These are phyloP conservation scores for Fragilaria radians DNA, from an alignment of 108 stramenopile species.

Conservation along the genomic window DNA sequence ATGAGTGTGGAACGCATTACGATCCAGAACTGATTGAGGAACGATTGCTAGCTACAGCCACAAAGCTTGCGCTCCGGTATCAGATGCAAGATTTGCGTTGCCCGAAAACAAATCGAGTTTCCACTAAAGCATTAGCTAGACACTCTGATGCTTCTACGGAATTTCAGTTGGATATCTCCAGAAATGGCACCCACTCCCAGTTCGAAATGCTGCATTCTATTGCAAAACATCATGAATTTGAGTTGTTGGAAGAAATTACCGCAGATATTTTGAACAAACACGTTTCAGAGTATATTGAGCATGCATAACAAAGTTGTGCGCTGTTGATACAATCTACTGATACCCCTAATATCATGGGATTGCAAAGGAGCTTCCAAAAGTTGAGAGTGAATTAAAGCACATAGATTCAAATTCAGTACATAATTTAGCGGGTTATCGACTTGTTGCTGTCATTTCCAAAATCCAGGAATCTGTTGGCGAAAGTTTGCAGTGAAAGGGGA, in stretches of 20 bases:
- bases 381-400: too few species aligned
- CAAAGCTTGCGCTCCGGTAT: constrained; percentile 71
- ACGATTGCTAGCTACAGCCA: constrained; percentile 70
- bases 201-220: constrained; percentile 50
- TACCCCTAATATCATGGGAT: too few species aligned
- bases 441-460: too few species aligned
- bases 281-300: too few species aligned
- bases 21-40: constrained; percentile 72
- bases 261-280: constrained; percentile 26
- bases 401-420: too few species aligned
- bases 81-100: constrained; percentile 93
- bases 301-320: too few species aligned
- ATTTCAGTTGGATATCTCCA: constrained; percentile 69
- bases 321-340: too few species aligned
- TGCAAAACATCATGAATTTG: constrained; percentile 59
- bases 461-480: too few species aligned
- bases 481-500: too few species aligned
- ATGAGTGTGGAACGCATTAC: constrained; percentile 81
- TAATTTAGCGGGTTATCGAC: too few species aligned
- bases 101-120: constrained; percentile 69
- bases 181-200: constrained; percentile 38
- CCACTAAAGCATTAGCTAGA: constrained; percentile 36
- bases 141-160: constrained; percentile 60
- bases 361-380: too few species aligned
- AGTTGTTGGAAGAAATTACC: constrained; percentile 53